These are phyloP conservation scores for Paecilomyces formosus DNA, from an alignment of 2,329 filamentous ascomycete genomes.

Conservation along the genomic window DNA sequence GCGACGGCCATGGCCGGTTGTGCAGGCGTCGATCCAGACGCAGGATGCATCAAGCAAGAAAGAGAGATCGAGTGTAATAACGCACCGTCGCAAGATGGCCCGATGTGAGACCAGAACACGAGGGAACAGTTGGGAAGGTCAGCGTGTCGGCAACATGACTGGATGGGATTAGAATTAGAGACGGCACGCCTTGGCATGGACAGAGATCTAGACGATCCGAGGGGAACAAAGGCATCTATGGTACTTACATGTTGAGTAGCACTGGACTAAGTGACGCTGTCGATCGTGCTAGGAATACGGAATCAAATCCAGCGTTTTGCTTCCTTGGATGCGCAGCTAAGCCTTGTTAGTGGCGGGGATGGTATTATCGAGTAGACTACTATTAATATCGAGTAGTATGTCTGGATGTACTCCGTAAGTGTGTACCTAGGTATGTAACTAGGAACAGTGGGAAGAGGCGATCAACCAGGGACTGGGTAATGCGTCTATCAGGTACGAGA, in stretches of 20 bases:
- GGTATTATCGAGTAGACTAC: no score
- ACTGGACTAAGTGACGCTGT: not conserved
- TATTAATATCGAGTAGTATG: no score
- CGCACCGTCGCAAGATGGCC: not conserved
- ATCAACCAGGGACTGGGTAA: no score
- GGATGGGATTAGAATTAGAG: not conserved
- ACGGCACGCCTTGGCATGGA: not conserved
- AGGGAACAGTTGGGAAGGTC: not conserved
- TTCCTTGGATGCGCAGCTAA: no score
- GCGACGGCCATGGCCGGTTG: constrained; percentile 25
- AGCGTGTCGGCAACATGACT: not conserved
- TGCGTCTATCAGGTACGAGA: no score
- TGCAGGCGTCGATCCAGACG: constrained; percentile 2
- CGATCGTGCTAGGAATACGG: not conserved
- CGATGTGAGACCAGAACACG: not conserved
- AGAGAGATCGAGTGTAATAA: not conserved
- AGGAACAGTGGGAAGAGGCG: no score
- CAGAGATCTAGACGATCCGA: not conserved
- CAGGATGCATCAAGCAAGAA: not conserved
- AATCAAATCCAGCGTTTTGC: no score
- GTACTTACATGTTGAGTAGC: no score
- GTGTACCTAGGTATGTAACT: no score
- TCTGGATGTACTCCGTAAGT: no score
- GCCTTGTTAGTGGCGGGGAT: no score
- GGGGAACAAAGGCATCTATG: not conserved